phyloP scores from a whole-genome alignment of 208 protist genomes.

The Leishmania martiniquensis region DNA sequence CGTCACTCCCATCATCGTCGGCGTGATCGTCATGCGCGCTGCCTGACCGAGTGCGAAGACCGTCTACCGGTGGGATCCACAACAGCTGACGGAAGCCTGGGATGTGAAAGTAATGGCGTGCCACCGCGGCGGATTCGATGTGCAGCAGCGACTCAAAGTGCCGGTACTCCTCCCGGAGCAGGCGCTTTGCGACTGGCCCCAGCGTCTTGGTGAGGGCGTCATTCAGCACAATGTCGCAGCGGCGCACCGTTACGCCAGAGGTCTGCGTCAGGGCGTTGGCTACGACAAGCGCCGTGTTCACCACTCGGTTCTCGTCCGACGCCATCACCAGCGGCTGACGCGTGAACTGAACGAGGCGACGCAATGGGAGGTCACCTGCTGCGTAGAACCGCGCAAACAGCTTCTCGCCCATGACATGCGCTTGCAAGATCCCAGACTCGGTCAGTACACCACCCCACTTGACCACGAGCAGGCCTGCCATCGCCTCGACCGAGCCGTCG shows the following conservation, averaged over 20 bases:
- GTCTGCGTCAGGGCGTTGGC: slow-evolving; percentile 49
- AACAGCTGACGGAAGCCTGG: slow-evolving; percentile 56
- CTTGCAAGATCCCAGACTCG: slow-evolving; percentile 45
- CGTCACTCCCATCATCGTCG: not conserved
- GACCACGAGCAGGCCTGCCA: slow-evolving; percentile 45
- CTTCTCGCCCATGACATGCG: slow-evolving; percentile 50
- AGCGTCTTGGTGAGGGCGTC: slow-evolving; percentile 53
- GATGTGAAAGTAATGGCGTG: slow-evolving; percentile 58
- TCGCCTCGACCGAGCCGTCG: slow-evolving; percentile 10
- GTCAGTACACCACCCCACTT: slow-evolving; percentile 71
- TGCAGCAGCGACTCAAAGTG: slow-evolving; percentile 57
- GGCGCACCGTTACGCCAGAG: slow-evolving; percentile 23
- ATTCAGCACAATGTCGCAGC: slow-evolving; percentile 38
- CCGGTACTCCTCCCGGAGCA: slow-evolving; percentile 55
- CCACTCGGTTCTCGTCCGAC: slow-evolving; percentile 46
- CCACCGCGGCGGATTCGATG: slow-evolving; percentile 40
- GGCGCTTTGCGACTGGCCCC: slow-evolving; percentile 28
- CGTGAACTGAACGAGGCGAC: slow-evolving; percentile 43
- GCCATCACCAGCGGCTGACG: slow-evolving; percentile 35
- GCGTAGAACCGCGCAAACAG: slow-evolving; percentile 65
- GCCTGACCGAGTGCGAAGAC: slow-evolving; percentile 1
- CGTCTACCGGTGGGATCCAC: slow-evolving; percentile 37
- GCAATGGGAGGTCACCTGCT: slow-evolving; percentile 50
- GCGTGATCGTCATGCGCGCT: slow-evolving; percentile 4
- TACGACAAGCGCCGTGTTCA: slow-evolving; percentile 55